Evolutionary conservation across 495 filamentous ascomycete genomes (phyloP).

Genomic region (Penicillium bialowiezense): DNA sequence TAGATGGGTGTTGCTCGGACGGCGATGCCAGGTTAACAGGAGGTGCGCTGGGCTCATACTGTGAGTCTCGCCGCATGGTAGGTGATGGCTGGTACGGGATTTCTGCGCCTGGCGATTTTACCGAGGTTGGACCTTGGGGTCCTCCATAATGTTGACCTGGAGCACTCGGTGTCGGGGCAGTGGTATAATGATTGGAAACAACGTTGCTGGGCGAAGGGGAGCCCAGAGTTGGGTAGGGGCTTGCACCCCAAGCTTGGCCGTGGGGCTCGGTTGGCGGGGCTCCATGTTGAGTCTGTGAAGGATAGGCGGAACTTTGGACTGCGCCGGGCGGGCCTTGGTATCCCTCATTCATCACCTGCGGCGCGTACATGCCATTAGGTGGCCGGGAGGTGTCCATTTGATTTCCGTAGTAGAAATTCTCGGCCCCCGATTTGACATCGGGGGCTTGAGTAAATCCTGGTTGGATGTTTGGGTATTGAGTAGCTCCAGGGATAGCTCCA

Average conservation of each 20-base stretch:
- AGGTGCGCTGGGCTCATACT: slow-evolving; percentile 32
- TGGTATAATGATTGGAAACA: slow-evolving; percentile 8
- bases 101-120: slow-evolving; percentile 20
- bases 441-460: slow-evolving; percentile 57
- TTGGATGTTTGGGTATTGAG: slow-evolving; percentile 62
- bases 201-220: slow-evolving; percentile 30
- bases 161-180: slow-evolving; percentile 15
- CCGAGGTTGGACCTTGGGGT: slow-evolving; percentile 22
- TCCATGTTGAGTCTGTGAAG: slow-evolving; percentile 23
- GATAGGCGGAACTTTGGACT: slow-evolving; percentile 28
- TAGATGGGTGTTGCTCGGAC: slow-evolving; percentile 25
- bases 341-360: slow-evolving; percentile 26
- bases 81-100: slow-evolving; percentile 27
- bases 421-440: slow-evolving; percentile 54
- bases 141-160: slow-evolving; percentile 33
- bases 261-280: slow-evolving; percentile 17
- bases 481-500: slow-evolving; percentile 43
- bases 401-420: slow-evolving; percentile 79
- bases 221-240: slow-evolving; percentile 23
- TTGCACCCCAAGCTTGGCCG: slow-evolving; percentile 28
- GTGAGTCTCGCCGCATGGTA: slow-evolving; percentile 29
- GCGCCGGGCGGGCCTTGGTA: slow-evolving; percentile 14
- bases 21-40: slow-evolving; percentile 14
- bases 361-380: slow-evolving; percentile 42
- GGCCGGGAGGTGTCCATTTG: slow-evolving; percentile 43